Conservation (phyloP, 2,329 filamentous ascomycete species). For the Cytospora leucostoma region DNA sequence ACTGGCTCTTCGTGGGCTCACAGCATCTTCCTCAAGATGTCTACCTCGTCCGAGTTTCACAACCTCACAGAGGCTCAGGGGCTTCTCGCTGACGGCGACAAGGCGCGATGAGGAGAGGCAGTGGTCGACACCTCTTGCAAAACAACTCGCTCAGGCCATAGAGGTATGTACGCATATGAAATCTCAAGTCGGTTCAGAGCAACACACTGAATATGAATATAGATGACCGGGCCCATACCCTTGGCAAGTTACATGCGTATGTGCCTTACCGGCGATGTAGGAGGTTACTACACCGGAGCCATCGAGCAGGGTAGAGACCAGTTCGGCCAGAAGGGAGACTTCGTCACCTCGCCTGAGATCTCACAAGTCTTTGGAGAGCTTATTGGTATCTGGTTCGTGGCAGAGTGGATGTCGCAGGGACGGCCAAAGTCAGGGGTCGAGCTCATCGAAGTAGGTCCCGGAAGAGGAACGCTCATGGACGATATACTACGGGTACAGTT, state of each 20-base stretch:
- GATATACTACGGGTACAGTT: conserved; percentile 85
- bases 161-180: conserved; percentile 57
- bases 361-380: conserved; percentile 96
- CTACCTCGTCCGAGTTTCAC: conserved; percentile 7
- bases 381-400: conserved; percentile 89
- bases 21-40: conserved; percentile 4
- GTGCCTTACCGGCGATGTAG: conserved; percentile 87
- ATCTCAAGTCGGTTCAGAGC: background rate
- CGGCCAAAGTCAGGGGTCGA: conserved; percentile 72
- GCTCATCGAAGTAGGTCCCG: conserved; percentile 91
- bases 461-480: conserved; percentile 93
- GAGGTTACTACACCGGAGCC: conserved; percentile 89
- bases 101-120: conserved; percentile 50
- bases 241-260: conserved; percentile 97
- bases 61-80: conserved; percentile 15
- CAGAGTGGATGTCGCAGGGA: conserved; percentile 95
- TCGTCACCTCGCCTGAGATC: conserved; percentile 96
- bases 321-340: conserved; percentile 92
- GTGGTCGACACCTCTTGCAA: conserved; percentile 93
- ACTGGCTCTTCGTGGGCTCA: conserved; percentile 21
- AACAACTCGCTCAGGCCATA: conserved; percentile 83
- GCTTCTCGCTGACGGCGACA: conserved; percentile 15
- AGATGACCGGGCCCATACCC: conserved; percentile 83
- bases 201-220: conserved; percentile 5
- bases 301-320: conserved; percentile 72